These are phyloP conservation scores for Nigrospora sphaerica DNA, from an alignment of 2,329 filamentous ascomycete genomes.

Conservation along the genomic window DNA sequence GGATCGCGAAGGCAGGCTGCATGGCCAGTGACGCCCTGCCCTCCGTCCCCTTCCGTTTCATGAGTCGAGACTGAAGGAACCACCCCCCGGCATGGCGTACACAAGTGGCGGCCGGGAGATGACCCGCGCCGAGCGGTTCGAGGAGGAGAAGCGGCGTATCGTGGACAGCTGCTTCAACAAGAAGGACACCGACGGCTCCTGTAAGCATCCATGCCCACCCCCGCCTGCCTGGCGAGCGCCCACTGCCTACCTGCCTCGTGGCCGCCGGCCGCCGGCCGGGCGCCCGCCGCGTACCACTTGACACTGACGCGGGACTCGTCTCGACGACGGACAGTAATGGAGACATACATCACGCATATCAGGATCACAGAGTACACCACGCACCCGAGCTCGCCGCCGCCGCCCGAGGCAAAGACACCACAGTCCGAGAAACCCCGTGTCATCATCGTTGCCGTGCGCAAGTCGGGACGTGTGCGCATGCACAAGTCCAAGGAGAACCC, in stretches of 20 bases:
- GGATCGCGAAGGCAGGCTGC: background rate
- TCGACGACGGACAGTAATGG: constrained; percentile 48
- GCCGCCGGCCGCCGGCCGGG: no score
- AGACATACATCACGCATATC: constrained; percentile 98
- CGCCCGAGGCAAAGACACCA: constrained; percentile 62
- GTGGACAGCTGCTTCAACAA: constrained; percentile 92
- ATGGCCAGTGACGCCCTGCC: background rate
- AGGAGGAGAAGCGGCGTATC: constrained; percentile 93
- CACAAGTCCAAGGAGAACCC: constrained; percentile 96
- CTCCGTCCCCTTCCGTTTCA: background rate
- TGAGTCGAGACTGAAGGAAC: constrained; percentile 1
- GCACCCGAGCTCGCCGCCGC: constrained; percentile 77
- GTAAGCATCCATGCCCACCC: constrained; percentile 44
- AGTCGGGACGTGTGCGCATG: constrained; percentile 85
- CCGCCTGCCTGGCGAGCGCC: constrained; percentile 1
- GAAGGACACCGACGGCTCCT: constrained; percentile 76
- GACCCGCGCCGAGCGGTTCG: constrained; percentile 72
- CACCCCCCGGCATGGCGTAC: background rate
- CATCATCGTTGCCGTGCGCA: constrained; percentile 88
- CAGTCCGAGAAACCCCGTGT: constrained; percentile 80
- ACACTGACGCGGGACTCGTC: no score
- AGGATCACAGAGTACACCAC: constrained; percentile 80
- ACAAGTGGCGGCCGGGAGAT: constrained; percentile 23
- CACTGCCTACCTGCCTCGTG: background rate
- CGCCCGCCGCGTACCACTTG: background rate